A percentile compares a stretch with the other conserved stretches of the same genome.
Evolutionary conservation across 1,284 basidiomycete genomes (phyloP).

Genomic region (Cutaneotrichosporon mucoides): DNA sequence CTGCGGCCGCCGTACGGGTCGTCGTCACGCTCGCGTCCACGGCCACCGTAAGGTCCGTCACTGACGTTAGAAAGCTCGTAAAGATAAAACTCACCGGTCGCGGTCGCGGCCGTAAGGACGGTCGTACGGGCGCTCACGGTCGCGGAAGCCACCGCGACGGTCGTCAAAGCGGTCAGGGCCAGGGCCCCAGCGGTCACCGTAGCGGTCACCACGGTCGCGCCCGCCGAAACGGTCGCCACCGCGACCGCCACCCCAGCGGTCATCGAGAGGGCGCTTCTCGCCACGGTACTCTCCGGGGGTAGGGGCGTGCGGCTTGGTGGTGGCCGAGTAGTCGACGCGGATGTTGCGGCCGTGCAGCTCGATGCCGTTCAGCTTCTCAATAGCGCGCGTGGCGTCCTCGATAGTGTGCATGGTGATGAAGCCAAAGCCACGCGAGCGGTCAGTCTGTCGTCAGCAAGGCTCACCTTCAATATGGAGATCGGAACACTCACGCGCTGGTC

Average conservation of each 20-base stretch:
- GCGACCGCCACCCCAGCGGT: slow-evolving; percentile 32
- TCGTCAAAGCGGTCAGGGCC: slow-evolving; percentile 23
- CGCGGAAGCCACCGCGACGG: slow-evolving; percentile 12
- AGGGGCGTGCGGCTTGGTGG: slow-evolving; percentile 85
- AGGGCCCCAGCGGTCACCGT: slow-evolving; percentile 30
- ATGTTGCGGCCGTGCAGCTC: slow-evolving; percentile 93
- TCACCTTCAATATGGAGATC: not conserved
- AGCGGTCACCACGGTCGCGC: slow-evolving; percentile 16
- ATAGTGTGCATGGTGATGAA: slow-evolving; percentile 89
- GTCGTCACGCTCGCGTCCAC: slow-evolving; percentile 24
- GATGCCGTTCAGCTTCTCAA: slow-evolving; percentile 86
- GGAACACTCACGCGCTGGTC: slow-evolving; percentile 75
- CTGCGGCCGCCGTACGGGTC: slow-evolving; percentile 37
- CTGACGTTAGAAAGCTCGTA: not conserved
- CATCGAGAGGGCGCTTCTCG: slow-evolving; percentile 62
- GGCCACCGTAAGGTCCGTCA: slow-evolving; percentile 6
- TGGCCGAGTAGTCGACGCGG: slow-evolving; percentile 95
- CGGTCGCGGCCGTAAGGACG: slow-evolving; percentile 39
- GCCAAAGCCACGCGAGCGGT: slow-evolving; percentile 94
- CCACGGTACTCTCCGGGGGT: slow-evolving; percentile 99
- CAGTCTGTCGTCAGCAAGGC: slow-evolving; percentile 58
- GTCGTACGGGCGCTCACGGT: slow-evolving; percentile 43
- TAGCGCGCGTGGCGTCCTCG: slow-evolving; percentile 81
- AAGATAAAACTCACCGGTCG: slow-evolving; percentile 17
- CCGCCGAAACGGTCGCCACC: slow-evolving; percentile 45